Base-by-base conservation (phyloP, 768 basidiomycete species). In the Psilocybe subaeruginosa region DNA sequence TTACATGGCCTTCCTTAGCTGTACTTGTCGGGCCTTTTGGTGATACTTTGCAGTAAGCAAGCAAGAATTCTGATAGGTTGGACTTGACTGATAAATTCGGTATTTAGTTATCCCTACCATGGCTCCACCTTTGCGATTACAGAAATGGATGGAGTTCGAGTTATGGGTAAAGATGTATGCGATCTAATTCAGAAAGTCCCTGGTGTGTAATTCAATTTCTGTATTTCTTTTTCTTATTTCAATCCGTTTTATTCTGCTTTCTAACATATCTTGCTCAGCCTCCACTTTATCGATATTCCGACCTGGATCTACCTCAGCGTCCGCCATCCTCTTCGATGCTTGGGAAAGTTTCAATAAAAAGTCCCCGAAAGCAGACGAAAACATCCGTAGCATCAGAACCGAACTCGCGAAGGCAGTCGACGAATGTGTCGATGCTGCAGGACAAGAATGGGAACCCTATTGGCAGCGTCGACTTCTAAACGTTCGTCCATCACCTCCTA, bases 161-260 rank as follows among this genome's bases (percentile, higher is more conserved):
- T 99, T 45, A 74, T 96, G 45, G 85, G 89, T 11, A 83, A 90
- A 8, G 88, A 92, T 27, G 82, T 86, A 1, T 93, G 90, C 68
- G 95, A 98, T 67, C 86, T 98, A 56, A 79, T 99, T 17, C 93
- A 98, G 69, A 97, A 95, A 77, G 97, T 99, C 0, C 95, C 97
- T 27, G 80, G 95, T 95, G 60, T 29, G 64, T 60, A 12, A 3
- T 0, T 43, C 41, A n/a, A 14, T 12, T 43, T 16, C 11, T 43
- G 12, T 14, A 29, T 56, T 4, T 14, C 49, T 45, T 59, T 9
- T n/a, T 16, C 23, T 23, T 23, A 23, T 8, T 47, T 3, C 52
- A 16, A 55, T 17, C 31, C 11, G 2, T 35, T 41, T 41, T 41
- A 43, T n/a, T 47, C 52, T 14, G 54, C 58, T 29, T 52, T n/a